Percentiles rank a stretch among this genome's conserved stretches.
Conservation (phyloP, 805 yeast species). For the Danielia oregonensis region DNA sequence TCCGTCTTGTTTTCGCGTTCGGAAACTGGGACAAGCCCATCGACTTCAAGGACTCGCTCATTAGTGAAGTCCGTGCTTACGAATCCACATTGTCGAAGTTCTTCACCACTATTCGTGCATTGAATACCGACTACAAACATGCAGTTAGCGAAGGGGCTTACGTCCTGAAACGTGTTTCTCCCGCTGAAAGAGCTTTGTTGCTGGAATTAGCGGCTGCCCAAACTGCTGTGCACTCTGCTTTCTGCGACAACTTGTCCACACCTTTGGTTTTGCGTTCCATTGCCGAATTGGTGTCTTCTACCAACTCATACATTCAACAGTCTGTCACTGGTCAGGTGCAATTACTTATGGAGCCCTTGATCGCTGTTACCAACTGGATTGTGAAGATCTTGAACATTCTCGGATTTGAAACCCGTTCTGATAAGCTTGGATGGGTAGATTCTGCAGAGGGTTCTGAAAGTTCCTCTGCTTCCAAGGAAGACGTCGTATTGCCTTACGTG, state of each 20-base stretch:
- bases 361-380: slow-evolving; percentile 63
- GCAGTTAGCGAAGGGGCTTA: slow-evolving; percentile 36
- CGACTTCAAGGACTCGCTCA: slow-evolving; percentile 82
- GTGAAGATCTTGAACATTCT: slow-evolving; percentile 65
- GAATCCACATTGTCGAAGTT: slow-evolving; percentile 78
- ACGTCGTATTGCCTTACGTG: slow-evolving; percentile 72
- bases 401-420: slow-evolving; percentile 72
- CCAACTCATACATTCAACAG: slow-evolving; percentile 66
- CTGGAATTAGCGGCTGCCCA: slow-evolving; percentile 50
- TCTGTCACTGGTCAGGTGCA: slow-evolving; percentile 42
- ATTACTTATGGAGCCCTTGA: slow-evolving; percentile 60
- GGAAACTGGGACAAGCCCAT: slow-evolving; percentile 90
- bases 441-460: slow-evolving; percentile 26
- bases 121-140: slow-evolving; percentile 61
- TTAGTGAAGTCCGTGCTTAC: slow-evolving; percentile 69
- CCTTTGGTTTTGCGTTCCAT: slow-evolving; percentile 68
- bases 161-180: slow-evolving; percentile 59
- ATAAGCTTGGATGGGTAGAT: slow-evolving; percentile 78
- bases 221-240: slow-evolving; percentile 63
- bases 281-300: slow-evolving; percentile 61
- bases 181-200: slow-evolving; percentile 53
- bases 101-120: slow-evolving; percentile 83
- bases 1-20: slow-evolving; percentile 85
- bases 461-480: slow-evolving; percentile 45
- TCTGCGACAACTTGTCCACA: slow-evolving; percentile 85